Evolutionary conservation across 2,329 filamentous ascomycete genomes (phyloP).

Genomic region (Cladosporium sp.): DNA sequence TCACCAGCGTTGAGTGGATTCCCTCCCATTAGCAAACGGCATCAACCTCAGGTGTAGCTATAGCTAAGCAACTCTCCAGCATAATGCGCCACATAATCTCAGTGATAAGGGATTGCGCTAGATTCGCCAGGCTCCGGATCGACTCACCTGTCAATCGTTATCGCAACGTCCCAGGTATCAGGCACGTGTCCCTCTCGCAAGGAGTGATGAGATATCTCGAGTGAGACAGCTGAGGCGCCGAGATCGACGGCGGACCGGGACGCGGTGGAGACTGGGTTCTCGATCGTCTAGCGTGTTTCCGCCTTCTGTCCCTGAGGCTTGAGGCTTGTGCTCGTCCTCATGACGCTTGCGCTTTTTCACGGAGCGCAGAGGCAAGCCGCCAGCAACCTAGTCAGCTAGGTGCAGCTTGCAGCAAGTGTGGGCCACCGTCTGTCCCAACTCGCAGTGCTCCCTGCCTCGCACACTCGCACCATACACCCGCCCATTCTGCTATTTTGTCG

Average conservation of each 20-base stretch:
- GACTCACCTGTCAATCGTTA: no score
- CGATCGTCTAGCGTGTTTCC: background rate
- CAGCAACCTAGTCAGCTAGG: background rate
- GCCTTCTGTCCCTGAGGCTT: background rate
- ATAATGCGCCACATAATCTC: no score
- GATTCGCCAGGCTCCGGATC: no score
- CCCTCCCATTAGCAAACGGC: no score
- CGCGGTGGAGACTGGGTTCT: background rate
- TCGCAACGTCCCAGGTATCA: no score
- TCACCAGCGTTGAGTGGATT: no score
- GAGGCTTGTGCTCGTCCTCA: background rate
- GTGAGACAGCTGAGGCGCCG: background rate
- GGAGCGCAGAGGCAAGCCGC: background rate
- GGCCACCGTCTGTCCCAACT: conserved; percentile 1
- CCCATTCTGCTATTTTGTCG: background rate
- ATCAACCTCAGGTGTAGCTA: no score
- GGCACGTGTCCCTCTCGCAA: background rate
- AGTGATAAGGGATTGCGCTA: no score
- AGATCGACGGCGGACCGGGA: background rate
- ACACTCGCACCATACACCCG: background rate
- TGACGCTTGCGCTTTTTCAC: background rate
- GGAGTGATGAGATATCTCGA: background rate
- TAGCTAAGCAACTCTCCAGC: no score
- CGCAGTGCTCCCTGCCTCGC: background rate
- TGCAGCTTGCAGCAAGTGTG: background rate